Percentiles rank a stretch among this genome's conserved stretches.
Evolutionary conservation across 805 yeast species (phyloP).

Genomic region (Candida lessepsii): DNA sequence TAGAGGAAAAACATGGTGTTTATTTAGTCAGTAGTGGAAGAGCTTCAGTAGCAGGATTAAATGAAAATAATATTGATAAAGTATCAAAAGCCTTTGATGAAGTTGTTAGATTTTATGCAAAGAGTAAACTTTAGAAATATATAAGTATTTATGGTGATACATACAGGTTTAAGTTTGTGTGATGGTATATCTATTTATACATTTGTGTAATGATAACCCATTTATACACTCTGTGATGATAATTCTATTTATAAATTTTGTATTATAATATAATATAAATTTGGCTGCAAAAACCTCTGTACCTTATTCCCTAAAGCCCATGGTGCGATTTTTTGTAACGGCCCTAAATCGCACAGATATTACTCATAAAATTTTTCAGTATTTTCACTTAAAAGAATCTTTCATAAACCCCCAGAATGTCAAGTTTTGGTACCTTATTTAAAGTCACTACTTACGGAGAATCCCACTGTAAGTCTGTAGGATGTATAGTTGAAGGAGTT

Average conservation of each 20-base stretch:
- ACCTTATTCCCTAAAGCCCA: no score
- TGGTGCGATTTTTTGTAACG: no score
- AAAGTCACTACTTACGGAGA: slow-evolving; percentile 96
- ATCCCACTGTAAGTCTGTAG: slow-evolving; percentile 95
- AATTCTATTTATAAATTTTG: no score
- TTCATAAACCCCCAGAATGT: slow-evolving; percentile 27
- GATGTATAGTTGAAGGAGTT: slow-evolving; percentile 97
- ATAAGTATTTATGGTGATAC: no score
- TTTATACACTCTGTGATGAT: no score
- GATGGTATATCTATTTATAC: no score
- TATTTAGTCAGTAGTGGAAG: slow-evolving; percentile 83
- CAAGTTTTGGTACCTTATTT: slow-evolving; percentile 42
- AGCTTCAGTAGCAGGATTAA: slow-evolving; percentile 92
- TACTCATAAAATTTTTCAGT: slow-evolving; percentile 8
- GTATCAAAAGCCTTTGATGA: slow-evolving; percentile 83
- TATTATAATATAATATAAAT: no score
- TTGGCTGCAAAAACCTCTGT: no score
- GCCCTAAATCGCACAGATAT: slow-evolving; percentile 5
- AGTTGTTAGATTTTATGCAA: slow-evolving; percentile 50
- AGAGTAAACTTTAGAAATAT: slow-evolving; percentile 18
- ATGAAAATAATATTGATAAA: slow-evolving; percentile 68
- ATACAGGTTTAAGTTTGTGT: no score
- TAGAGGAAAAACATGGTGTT: slow-evolving; percentile 76
- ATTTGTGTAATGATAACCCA: no score
- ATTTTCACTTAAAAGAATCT: no score